Conservation (phyloP, 1,284 basidiomycete genomes). For the Trametes pubescens region DNA sequence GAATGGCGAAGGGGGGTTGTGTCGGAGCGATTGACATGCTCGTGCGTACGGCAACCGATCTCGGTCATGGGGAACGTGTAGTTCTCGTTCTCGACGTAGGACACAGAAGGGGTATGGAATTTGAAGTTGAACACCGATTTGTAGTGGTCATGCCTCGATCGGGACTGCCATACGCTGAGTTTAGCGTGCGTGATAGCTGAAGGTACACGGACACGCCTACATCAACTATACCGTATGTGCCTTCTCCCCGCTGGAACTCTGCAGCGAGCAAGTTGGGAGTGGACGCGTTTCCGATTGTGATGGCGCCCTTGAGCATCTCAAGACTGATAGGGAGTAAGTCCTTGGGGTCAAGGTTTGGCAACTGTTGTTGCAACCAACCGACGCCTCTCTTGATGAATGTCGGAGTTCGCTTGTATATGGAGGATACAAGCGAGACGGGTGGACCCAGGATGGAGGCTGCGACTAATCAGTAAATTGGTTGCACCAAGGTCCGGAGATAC, state of each 20-base stretch:
- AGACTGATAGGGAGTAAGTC: conserved; percentile 86
- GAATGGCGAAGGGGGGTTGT: conserved; percentile 41
- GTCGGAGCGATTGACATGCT: conserved; percentile 59
- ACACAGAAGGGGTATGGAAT: conserved; percentile 71
- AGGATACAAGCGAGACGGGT: conserved; percentile 39
- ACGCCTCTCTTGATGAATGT: conserved; percentile 53
- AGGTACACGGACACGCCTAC: conserved; percentile 45
- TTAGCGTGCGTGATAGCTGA: conserved; percentile 6
- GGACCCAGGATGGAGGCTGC: conserved; percentile 38
- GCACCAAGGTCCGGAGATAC: conserved; percentile 3
- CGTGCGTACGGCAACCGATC: conserved; percentile 70
- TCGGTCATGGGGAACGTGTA: conserved; percentile 72
- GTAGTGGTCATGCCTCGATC: conserved; percentile 82
- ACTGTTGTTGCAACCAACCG: conserved; percentile 62
- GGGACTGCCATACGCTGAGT: conserved; percentile 56
- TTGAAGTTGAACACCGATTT: conserved; percentile 79
- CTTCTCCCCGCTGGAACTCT: conserved; percentile 77
- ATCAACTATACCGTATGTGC: conserved; percentile 81
- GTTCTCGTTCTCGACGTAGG: conserved; percentile 79
- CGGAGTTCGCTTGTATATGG: conserved; percentile 49
- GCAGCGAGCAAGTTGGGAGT: conserved; percentile 83
- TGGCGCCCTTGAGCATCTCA: conserved; percentile 74
- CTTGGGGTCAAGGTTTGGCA: conserved; percentile 77
- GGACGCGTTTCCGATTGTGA: conserved; percentile 85
- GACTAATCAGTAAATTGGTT: neutral